phyloP scores from a whole-genome alignment of 805 yeast species.

The Saccharomyces jurei region DNA sequence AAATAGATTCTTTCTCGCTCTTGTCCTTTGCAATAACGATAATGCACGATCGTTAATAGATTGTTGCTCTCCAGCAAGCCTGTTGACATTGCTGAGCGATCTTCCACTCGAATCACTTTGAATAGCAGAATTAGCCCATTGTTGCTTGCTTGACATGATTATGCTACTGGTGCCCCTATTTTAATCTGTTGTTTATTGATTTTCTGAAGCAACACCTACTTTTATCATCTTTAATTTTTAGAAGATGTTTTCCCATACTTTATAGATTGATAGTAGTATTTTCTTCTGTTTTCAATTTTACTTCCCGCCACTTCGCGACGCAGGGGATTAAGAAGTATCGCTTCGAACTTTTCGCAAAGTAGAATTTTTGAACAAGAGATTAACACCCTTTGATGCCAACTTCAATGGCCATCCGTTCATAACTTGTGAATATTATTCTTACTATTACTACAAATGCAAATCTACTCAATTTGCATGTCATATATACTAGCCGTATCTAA shows the following conservation, averaged over 20 bases:
- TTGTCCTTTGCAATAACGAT: slow-evolving; percentile 23
- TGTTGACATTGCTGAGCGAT: slow-evolving; percentile 7
- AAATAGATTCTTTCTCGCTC: slow-evolving; percentile 22
- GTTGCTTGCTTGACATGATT: neutral
- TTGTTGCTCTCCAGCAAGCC: slow-evolving; percentile 13
- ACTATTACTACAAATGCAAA: neutral
- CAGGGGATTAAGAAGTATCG: neutral
- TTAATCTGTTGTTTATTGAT: slow-evolving; percentile 1
- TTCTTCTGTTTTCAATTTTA: neutral
- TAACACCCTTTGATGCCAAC: neutral
- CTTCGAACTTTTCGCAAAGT: neutral
- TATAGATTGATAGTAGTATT: neutral
- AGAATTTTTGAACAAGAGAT: neutral
- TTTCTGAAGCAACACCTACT: neutral
- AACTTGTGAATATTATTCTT: neutral
- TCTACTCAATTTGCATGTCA: neutral
- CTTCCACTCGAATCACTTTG: slow-evolving; percentile 11
- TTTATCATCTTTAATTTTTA: neutral
- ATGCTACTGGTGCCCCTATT: neutral
- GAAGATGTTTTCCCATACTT: neutral
- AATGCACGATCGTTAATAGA: slow-evolving; percentile 26
- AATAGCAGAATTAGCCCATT: slow-evolving; percentile 8
- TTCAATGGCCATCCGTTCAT: neutral
- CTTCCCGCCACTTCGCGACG: neutral
- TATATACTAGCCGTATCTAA: neutral